These are phyloP conservation scores for Komagataella phaffii DNA, from an alignment of 805 yeast genomes.

Conservation along the genomic window DNA sequence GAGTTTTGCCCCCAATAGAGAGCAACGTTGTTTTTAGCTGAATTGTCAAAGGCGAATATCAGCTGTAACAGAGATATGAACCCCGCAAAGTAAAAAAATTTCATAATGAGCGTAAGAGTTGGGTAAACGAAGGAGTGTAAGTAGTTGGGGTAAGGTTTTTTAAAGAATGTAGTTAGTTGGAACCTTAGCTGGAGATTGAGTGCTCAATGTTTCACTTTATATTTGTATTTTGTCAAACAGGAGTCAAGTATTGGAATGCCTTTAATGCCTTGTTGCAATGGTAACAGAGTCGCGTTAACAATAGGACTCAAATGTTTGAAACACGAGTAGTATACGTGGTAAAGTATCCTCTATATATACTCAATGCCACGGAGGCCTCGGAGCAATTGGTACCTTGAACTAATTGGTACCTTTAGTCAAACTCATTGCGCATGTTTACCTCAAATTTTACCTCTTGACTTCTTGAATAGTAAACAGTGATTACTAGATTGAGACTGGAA, in stretches of 20 bases:
- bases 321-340: neutral
- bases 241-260: neutral
- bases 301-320: neutral
- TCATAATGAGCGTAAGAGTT: neutral
- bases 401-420: neutral
- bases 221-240: neutral
- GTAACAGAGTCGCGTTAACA: neutral
- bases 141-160: neutral
- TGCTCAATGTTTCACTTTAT: neutral
- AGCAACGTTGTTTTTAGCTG: conserved; percentile 47
- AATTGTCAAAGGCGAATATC: conserved; percentile 16
- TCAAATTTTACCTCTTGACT: neutral
- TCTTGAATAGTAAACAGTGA: neutral
- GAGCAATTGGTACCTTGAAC: neutral
- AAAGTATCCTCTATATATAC: neutral
- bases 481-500: neutral
- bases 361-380: neutral
- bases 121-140: neutral
- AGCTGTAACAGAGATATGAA: neutral
- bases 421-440: neutral
- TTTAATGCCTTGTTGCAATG: neutral
- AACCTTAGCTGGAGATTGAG: neutral
- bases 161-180: neutral
- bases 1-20: conserved; percentile 87
- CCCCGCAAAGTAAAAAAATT: neutral